Evolutionary conservation across 148 eudicot genomes (phyloP).

Genomic region (Gaultheria prostrata): DNA sequence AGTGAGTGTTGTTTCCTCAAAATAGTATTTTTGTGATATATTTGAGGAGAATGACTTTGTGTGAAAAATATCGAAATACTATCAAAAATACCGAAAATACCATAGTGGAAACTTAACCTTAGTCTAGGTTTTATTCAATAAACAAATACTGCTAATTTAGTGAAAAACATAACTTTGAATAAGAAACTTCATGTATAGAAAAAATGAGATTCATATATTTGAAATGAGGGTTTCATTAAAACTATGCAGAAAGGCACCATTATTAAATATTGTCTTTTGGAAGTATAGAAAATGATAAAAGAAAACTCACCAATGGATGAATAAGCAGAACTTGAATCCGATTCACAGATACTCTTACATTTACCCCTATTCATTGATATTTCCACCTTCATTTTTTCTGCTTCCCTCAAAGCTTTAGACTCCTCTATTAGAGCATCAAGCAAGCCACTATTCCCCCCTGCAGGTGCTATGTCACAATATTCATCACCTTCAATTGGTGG

Average conservation of each 20-base stretch:
- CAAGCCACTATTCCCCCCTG: conserved; percentile 58
- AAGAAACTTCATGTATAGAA: neutral
- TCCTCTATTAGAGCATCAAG: conserved; percentile 69
- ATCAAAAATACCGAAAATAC: too few relatives aligned
- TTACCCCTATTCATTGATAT: neutral
- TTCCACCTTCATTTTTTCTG: conserved; percentile 26
- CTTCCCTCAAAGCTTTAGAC: conserved; percentile 40
- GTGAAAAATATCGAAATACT: too few relatives aligned
- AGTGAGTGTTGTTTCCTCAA: too few relatives aligned
- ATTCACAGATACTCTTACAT: neutral
- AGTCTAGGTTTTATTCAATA: too few relatives aligned
- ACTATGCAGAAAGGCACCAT: neutral
- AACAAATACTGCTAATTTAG: too few relatives aligned
- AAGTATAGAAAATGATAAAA: neutral
- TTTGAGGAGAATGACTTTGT: too few relatives aligned
- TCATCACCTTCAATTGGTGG: conserved; percentile 20
- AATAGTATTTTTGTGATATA: too few relatives aligned
- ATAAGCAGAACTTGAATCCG: conserved; percentile 41
- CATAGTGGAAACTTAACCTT: too few relatives aligned
- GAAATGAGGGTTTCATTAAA: neutral
- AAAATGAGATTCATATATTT: neutral
- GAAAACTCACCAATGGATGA: conserved; percentile 49
- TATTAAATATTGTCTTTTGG: neutral
- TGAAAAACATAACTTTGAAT: too few relatives aligned
- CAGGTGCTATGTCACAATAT: conserved; percentile 22